Conservation (phyloP, 495 filamentous ascomycete species). For the Chaetomidium leptoderma region DNA sequence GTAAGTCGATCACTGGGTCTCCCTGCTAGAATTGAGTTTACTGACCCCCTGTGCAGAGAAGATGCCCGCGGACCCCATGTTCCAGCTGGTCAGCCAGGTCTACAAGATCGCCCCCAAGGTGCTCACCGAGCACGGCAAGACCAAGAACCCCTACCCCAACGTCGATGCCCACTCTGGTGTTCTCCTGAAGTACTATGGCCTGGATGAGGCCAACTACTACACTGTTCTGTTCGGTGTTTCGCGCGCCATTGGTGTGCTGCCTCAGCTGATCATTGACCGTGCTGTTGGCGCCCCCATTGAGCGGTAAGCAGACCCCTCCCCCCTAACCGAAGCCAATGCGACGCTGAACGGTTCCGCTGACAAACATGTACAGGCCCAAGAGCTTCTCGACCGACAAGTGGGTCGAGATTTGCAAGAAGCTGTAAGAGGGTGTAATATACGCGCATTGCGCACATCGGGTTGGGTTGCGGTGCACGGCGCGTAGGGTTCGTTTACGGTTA, state of each 20-base stretch:
- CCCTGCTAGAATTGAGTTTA: neutral
- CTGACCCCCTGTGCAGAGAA: slow-evolving; percentile 39
- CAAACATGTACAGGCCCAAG: slow-evolving; percentile 61
- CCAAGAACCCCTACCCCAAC: slow-evolving; percentile 67
- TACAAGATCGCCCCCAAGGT: slow-evolving; percentile 99
- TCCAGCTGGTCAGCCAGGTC: slow-evolving; percentile 98
- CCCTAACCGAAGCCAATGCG: neutral
- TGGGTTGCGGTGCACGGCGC: slow-evolving; percentile 30
- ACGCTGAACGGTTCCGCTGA: neutral
- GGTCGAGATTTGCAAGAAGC: slow-evolving; percentile 81
- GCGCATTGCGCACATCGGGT: slow-evolving; percentile 14
- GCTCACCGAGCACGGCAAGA: slow-evolving; percentile 98
- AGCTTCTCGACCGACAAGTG: slow-evolving; percentile 95
- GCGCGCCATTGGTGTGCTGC: slow-evolving; percentile 93
- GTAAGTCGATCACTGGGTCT: slow-evolving; percentile 46
- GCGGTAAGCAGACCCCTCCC: slow-evolving; percentile 33
- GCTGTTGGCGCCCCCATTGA: slow-evolving; percentile 84
- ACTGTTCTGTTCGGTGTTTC: slow-evolving; percentile 99
- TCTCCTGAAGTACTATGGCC: slow-evolving; percentile 97
- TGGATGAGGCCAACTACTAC: slow-evolving; percentile 99
- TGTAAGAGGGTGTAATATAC: slow-evolving; percentile 54
- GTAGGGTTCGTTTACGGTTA: slow-evolving; percentile 27
- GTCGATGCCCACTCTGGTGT: slow-evolving; percentile 81
- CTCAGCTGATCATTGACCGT: slow-evolving; percentile 99
- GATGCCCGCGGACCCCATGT: slow-evolving; percentile 95